A percentile compares a stretch with the other conserved stretches of the same genome.
Evolutionary conservation across 2,329 filamentous ascomycete species (phyloP).

Genomic region (Trichoderma semiorbis): DNA sequence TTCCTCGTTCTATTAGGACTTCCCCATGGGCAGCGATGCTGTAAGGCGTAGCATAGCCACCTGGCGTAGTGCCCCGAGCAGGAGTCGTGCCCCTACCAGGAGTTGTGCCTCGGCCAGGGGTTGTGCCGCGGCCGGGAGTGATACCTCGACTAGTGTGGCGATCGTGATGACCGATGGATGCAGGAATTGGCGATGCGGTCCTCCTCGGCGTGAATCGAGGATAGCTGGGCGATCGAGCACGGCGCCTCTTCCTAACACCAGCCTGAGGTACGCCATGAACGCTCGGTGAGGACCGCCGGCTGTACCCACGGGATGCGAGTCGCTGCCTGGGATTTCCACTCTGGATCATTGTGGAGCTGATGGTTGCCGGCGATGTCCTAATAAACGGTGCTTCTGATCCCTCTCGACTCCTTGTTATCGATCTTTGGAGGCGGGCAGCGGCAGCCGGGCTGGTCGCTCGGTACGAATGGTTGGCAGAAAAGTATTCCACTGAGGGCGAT

Average conservation of each 20-base stretch:
- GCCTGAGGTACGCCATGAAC: slow-evolving; percentile 27
- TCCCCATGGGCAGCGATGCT: slow-evolving; percentile 57
- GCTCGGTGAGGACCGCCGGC: slow-evolving; percentile 32
- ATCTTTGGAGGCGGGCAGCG: slow-evolving; percentile 39
- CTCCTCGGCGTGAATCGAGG: slow-evolving; percentile 54
- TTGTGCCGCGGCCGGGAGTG: slow-evolving; percentile 47
- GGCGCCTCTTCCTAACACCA: slow-evolving; percentile 46
- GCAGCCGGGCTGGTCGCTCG: slow-evolving; percentile 23
- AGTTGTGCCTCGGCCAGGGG: slow-evolving; percentile 47
- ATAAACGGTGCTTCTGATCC: slow-evolving; percentile 46
- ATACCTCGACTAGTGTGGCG: slow-evolving; percentile 32
- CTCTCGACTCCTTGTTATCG: slow-evolving; percentile 38
- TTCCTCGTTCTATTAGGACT: slow-evolving; percentile 30
- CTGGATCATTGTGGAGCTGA: slow-evolving; percentile 34
- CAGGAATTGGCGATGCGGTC: slow-evolving; percentile 48
- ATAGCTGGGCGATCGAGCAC: slow-evolving; percentile 56
- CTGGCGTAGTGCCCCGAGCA: slow-evolving; percentile 44
- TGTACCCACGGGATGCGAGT: slow-evolving; percentile 42
- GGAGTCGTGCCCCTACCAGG: slow-evolving; percentile 51
- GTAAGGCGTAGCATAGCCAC: slow-evolving; percentile 70
- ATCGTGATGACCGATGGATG: slow-evolving; percentile 35
- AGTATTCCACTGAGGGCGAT: slow-evolving; percentile 39
- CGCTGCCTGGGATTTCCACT: slow-evolving; percentile 40
- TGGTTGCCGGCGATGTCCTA: slow-evolving; percentile 51
- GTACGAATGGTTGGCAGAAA: slow-evolving; percentile 25